phyloP scores from a whole-genome alignment of 176 grass and related monocot species.

The Juncus effusus region DNA sequence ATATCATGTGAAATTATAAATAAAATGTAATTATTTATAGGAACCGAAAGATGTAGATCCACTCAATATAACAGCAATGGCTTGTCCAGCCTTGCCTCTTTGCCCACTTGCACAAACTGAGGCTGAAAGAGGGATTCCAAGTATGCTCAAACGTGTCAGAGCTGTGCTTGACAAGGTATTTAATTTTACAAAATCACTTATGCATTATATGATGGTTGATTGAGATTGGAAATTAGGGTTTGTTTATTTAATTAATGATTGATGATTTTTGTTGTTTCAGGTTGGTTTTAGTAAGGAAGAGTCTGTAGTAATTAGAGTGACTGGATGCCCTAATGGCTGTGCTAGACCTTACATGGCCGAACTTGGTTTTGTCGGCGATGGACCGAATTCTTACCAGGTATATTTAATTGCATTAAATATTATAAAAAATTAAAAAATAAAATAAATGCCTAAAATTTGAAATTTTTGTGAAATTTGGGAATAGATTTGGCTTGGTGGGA shows the following conservation, averaged over 20 bases:
- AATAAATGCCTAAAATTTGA: background rate
- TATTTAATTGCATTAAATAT: background rate
- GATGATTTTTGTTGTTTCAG: slow-evolving; percentile 34
- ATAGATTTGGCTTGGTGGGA: slow-evolving; percentile 97
- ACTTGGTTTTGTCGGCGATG: slow-evolving; percentile 96
- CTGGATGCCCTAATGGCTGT: slow-evolving; percentile 95
- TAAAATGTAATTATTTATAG: slow-evolving; percentile 31
- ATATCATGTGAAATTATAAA: too few relatives aligned
- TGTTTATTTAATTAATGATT: too few relatives aligned
- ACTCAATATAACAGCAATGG: slow-evolving; percentile 87
- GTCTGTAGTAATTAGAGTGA: slow-evolving; percentile 84
- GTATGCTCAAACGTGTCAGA: slow-evolving; percentile 80
- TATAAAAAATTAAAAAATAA: too few relatives aligned
- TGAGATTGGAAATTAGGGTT: too few relatives aligned
- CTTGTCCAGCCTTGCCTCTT: slow-evolving; percentile 83
- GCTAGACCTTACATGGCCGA: slow-evolving; percentile 98
- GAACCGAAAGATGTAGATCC: slow-evolving; percentile 80
- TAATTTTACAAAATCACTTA: too few relatives aligned
- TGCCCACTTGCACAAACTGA: slow-evolving; percentile 92
- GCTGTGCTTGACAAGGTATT: slow-evolving; percentile 77
- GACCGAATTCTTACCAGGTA: slow-evolving; percentile 98
- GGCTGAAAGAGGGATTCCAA: slow-evolving; percentile 90
- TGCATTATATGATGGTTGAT: too few relatives aligned
- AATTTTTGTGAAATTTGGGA: slow-evolving; percentile 28
- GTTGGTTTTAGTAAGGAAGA: slow-evolving; percentile 66